Percentiles rank a stretch among this genome's conserved stretches.
phyloP scores from a whole-genome alignment of 1,284 basidiomycete species.

The Schizopora paradoxa region DNA sequence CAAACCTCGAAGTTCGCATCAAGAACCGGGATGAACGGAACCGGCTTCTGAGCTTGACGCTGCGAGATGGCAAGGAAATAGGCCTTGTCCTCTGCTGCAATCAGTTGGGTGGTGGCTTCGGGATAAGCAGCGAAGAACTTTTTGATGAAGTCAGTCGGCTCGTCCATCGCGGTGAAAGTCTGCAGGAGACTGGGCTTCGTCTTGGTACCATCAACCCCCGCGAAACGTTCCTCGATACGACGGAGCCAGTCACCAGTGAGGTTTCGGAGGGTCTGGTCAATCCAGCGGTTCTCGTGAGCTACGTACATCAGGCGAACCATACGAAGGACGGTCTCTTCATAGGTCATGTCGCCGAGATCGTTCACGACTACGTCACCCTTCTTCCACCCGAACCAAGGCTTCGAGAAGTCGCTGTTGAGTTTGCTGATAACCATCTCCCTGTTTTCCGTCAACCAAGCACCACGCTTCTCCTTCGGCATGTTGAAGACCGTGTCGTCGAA shows the following conservation, averaged over 20 bases:
- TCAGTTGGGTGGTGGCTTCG: conserved; percentile 76
- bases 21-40: conserved; percentile 96
- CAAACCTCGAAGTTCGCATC: conserved; percentile 93
- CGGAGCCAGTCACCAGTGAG: conserved; percentile 96
- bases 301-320: conserved; percentile 95
- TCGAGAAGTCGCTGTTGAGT: conserved; percentile 93
- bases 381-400: conserved; percentile 97
- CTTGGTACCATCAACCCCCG: conserved; percentile 78
- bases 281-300: conserved; percentile 86
- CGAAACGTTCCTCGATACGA: conserved; percentile 94
- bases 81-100: conserved; percentile 92
- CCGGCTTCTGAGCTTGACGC: conserved; percentile 95
- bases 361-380: conserved; percentile 81
- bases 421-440: conserved; percentile 88
- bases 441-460: conserved; percentile 81
- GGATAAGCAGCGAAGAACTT: conserved; percentile 85
- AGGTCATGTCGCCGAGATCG: conserved; percentile 95
- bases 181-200: conserved; percentile 86
- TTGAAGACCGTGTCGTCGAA: conserved; percentile 96
- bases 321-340: conserved; percentile 90
- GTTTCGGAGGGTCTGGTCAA: conserved; percentile 91
- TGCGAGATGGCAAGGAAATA: conserved; percentile 95
- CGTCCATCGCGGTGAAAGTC: conserved; percentile 81
- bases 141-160: conserved; percentile 74
- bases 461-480: conserved; percentile 91